Base-by-base conservation (phyloP, 2,329 filamentous ascomycete species). In the Fusarium protoensiforme region DNA sequence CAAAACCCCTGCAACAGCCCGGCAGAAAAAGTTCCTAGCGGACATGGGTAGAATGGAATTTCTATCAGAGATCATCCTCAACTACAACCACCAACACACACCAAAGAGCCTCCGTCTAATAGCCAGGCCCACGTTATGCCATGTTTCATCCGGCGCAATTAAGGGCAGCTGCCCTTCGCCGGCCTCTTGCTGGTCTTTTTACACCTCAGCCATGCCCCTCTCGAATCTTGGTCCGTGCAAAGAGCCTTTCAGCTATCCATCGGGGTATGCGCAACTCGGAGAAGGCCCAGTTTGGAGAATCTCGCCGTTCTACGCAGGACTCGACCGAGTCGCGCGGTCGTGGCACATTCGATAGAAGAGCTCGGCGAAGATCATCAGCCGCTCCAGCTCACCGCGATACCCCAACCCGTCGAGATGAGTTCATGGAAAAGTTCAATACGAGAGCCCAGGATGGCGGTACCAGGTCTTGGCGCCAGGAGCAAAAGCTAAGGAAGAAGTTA, bases 191-290 rank as follows among this genome's bases (percentile, higher is more conserved):
- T 20, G 56, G 38, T 18, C 39, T 58, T n/a, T 35, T 73, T 36
- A 35, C 56, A 5, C 24, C 57, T 36, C 57, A 61, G 24, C 61
- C 58, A 46, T 58, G 22, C 35, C 71, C 67, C n/a, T 67, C 73
- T 27, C 75, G 72, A 27, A 46, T 75, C 6, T 62, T 69, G 18
- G 70, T 74, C 43, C 81, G 81, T 46, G 35, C 75, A 24, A 77
- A 81, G 31, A 82, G 79, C 46, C 86, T 94, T 68, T 92, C 92
- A 11, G 92, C 92, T 48, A 94, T 95, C 77, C 89, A 91, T 73
- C 86, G 88, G 53, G 92, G 92, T 16, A 85, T 94, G 63, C 89
- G 91, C 51, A 77, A 84, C 80, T 81, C 89, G 74, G 73, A 86
- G 77, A 75, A 80, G 69, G 80, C 73, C 41, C 77, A 80, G 53